Evolutionary conservation across 2,329 filamentous ascomycete species (phyloP), one percentile per base, ranked within the genome.

Genomic region (Aspergillus thermomutatus): DNA sequence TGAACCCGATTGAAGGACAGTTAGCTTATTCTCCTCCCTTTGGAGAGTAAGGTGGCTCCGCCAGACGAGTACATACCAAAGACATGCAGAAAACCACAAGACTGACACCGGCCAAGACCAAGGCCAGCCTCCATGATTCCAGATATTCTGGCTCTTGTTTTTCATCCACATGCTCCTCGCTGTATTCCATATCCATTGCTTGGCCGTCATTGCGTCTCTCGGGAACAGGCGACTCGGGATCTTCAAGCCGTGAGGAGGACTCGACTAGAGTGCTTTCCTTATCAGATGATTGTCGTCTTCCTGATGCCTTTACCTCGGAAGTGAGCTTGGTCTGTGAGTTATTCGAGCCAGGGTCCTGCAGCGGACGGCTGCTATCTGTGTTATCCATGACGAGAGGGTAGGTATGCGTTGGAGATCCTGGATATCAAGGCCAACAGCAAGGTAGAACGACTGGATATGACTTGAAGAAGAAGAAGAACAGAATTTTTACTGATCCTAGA

Each of bases 261-360:
- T 64, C 50, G 3, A 60, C 58, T 10, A 66, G 54, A 3, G 62
- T 66, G 25, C 62, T 65, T 9, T 63, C 65, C 45, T 66, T 62
- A 45, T 67, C 67, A 26, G 60, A 67, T 7, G 62, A 61, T n/a
- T 45, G 51, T 6, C 37, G 27, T 23, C 27, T 25, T n/a, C 26
- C 50, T 19, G 19, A 8, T 26, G 49, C n/a, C 4, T 9, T 6
- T 7, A 4, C 27, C 14, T 51, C 53, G 8, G 40, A n/a, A 62
- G 10, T 60, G 53, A 46, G 45, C 41, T 9, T 45, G 49, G 37
- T 25, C 50, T 27, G 50, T 51, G 7, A 58, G 52, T 9, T 48
- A 46, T 21, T 34, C 27, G 28, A 4, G 45, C 17, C 40, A 7
- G 40, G 19, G 2, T 23, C n/a, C 28, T 37, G 40, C 23, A 10